These are phyloP conservation scores for Sporothrix euskadiensis DNA, from an alignment of 2,329 filamentous ascomycete genomes.

Conservation along the genomic window DNA sequence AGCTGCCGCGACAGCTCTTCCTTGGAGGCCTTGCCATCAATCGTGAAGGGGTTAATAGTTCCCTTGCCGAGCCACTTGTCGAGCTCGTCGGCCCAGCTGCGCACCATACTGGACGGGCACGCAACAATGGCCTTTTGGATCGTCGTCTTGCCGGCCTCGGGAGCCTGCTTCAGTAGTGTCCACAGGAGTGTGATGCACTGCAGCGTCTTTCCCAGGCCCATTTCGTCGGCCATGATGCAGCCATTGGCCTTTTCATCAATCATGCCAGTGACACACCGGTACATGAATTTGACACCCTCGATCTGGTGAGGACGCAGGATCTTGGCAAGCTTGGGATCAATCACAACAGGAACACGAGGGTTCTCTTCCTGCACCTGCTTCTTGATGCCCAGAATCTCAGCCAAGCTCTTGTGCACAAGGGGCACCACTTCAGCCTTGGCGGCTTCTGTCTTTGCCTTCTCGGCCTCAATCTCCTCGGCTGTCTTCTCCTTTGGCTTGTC, in stretches of 20 bases:
- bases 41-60: constrained; percentile 88
- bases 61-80: constrained; percentile 94
- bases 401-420: constrained; percentile 88
- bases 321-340: constrained; percentile 86
- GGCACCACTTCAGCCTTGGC: constrained; percentile 63
- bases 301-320: constrained; percentile 95
- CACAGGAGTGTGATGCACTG: constrained; percentile 97
- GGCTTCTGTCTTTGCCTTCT: constrained; percentile 54
- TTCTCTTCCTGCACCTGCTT: constrained; percentile 79
- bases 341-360: constrained; percentile 93
- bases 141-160: constrained; percentile 87
- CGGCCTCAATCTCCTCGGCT: constrained; percentile 36
- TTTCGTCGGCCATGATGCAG: constrained; percentile 99
- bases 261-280: constrained; percentile 90
- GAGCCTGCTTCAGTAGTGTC: constrained; percentile 94
- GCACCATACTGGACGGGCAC: constrained; percentile 92
- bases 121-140: constrained; percentile 98
- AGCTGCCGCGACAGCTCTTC: constrained; percentile 88
- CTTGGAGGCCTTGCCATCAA: constrained; percentile 94
- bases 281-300: constrained; percentile 97
- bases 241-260: constrained; percentile 91
- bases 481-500: constrained; percentile 63
- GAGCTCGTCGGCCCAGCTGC: constrained; percentile 97
- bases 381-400: constrained; percentile 91
- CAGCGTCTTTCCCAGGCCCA: constrained; percentile 95